Evolutionary conservation across 768 basidiomycete genomes (phyloP), one percentile per base, ranked within the genome.

Genomic region (Dentipellis fragilis): DNA sequence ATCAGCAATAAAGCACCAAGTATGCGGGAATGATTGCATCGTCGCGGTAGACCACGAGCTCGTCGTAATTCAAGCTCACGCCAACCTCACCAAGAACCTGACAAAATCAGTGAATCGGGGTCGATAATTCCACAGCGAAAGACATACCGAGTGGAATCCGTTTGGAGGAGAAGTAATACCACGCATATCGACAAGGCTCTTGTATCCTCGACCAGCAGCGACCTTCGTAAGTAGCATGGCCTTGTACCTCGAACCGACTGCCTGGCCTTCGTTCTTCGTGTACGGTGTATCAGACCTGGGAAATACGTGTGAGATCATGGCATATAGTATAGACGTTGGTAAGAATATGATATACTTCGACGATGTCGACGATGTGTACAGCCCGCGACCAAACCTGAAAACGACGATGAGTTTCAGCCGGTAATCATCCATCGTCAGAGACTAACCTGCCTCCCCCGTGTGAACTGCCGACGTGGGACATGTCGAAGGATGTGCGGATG

Each of bases 21-120:
- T 60, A 64, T 2, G 63, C 49, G 6, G 63, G 56, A 7, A 53
- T 39, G 21, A 64, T 60, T 2, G 63, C 63, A n/a, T 64, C 62
- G 46, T 64, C 57, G 11, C 49, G 55, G 49, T 63, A 64, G 9
- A 64, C 63, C 11, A 64, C 51, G 21, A 62, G 40, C 47, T 64
- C 63, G 49, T 64, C 63, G 35, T 64, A 60, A 3, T 62, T 61
- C 52, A 64, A 52, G 29, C 35, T 42, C 9, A 46, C 56, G 23
- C 57, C 54, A 21, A 34, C 22, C 45, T 58, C 55, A 42, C 40
- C 40, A 42, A 42, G 40, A 19, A 42, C 40, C 40, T 42, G 40
- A 29, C 3, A 29, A 3, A 29, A 29, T 3, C 40, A 9, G 40
- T 42, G 19, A 19, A 42, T 42, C 9, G 40, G 14, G 4, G 40